Evolutionary conservation across 73 alveolate species (phyloP), one percentile per base, ranked within the genome.

Genomic region (Breviolum minutum): DNA sequence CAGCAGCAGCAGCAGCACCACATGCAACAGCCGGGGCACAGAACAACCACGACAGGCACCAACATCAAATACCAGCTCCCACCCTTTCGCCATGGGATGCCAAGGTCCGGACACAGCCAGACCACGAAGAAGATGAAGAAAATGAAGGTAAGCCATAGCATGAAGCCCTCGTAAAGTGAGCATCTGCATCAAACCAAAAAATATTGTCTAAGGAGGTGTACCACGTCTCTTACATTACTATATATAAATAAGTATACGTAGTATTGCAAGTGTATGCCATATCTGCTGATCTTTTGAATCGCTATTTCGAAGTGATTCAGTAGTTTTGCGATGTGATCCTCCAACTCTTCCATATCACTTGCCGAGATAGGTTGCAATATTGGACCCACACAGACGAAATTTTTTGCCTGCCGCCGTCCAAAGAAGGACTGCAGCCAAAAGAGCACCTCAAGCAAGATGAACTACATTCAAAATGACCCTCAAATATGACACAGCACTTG

Each of bases 391-490:
- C 54, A 40, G 5, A 40, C 54, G 5, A 40, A 0, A 2, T 40
- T 0, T 40, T 40, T 14, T 17, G 86, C 98, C 98, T 32, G 90
- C 40, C 98, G 83, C 30, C 90, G 20, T 19, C 98, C 98, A 32
- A 92, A 92, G 98, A 92, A 92, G 66, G 98, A 92, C 90, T 92
- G 98, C 17, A 92, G 90, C 98, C 98, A 92, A 26, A 74, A 92
- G 68, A 92, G 80, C 88, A 90, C 97, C 97, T 90, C 61, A 8
- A 73, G 81, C 89, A 81, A 14, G 7, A 12, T 63, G 30, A 20
- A 30, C 80, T n/a, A n/a, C 26, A 71, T n/a, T 71, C 81, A 20
- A 71, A 20, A 20, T 66, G 74, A 20, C 74, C 16, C 74, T 20
- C 0, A 40, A 40, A 40, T 40, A 40, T 40, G 54, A 40, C 54